phyloP scores from a whole-genome alignment of 371 early-diverging fungal species.

The Paraphysoderma sedebokerense region DNA sequence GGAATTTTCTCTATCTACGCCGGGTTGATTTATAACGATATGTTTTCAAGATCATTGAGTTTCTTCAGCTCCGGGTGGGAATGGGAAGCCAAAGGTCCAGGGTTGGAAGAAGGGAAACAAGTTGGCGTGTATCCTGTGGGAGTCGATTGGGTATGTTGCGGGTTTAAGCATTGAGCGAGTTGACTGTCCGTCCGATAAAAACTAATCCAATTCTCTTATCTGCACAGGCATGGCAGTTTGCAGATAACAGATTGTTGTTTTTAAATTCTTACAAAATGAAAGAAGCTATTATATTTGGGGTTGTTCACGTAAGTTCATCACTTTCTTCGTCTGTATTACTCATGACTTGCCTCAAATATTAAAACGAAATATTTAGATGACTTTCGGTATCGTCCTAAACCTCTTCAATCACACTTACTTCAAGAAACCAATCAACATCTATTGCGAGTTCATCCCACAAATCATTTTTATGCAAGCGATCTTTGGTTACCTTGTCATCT shows the following conservation, averaged over 20 bases:
- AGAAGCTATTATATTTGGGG: conserved; percentile 94
- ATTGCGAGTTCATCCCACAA: conserved; percentile 87
- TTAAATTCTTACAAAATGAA: conserved; percentile 99
- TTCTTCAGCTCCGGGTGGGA: conserved; percentile 64
- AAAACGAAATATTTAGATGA: conserved; percentile 40
- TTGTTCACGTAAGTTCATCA: conserved; percentile 54
- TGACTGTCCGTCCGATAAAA: conserved; percentile 12
- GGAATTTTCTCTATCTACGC: conserved; percentile 93
- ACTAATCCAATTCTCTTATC: conserved; percentile 18
- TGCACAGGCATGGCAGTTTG: conserved; percentile 82
- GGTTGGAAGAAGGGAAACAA: conserved; percentile 9
- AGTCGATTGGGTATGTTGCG: conserved; percentile 46
- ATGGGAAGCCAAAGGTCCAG: conserved; percentile 10
- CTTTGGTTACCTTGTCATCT: conserved; percentile 89
- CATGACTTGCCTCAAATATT: neutral
- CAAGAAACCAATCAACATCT: conserved; percentile 60
- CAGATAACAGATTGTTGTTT: conserved; percentile 85
- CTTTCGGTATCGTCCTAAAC: conserved; percentile 81
- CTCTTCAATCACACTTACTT: conserved; percentile 85
- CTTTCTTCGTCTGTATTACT: conserved; percentile 1
- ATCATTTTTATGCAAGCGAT: conserved; percentile 80
- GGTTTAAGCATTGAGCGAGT: conserved; percentile 11
- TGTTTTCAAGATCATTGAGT: conserved; percentile 71
- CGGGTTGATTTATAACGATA: conserved; percentile 97
- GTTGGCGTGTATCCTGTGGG: conserved; percentile 49